Percentiles rank a stretch among this genome's conserved stretches.
Conservation (phyloP, 768 basidiomycete species). For the Panaeolus papilionaceus region DNA sequence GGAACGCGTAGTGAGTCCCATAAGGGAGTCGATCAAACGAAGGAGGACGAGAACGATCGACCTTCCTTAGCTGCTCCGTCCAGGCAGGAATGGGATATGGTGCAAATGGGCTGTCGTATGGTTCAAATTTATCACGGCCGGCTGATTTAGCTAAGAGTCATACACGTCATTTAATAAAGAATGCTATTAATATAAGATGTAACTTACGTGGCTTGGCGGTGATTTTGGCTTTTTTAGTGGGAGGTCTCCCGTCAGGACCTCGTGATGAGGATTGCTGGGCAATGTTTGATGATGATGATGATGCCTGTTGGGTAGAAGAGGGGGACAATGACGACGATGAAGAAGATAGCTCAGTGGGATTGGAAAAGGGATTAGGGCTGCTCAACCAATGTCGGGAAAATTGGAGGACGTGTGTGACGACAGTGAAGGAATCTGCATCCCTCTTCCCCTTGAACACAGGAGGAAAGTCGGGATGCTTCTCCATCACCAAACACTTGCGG, state of each 20-base stretch:
- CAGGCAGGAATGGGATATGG: conserved; percentile 16
- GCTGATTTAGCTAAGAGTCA: not conserved
- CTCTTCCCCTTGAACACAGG: not conserved
- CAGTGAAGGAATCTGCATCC: not conserved
- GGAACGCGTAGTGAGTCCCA: not conserved
- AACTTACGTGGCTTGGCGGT: not conserved
- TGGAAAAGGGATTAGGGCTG: conserved; percentile 8
- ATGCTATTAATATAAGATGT: no score
- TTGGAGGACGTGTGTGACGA: not conserved
- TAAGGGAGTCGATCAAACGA: not conserved
- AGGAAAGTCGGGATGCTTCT: not conserved
- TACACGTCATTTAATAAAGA: no score
- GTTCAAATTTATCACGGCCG: conserved; percentile 11
- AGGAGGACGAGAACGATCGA: not conserved
- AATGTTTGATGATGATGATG: no score
- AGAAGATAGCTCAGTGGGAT: no score
- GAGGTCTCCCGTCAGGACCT: not conserved
- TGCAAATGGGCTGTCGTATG: not conserved
- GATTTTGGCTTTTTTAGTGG: not conserved
- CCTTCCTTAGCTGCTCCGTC: conserved; percentile 3
- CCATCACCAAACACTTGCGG: not conserved
- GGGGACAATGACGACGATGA: no score
- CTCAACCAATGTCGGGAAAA: conserved; percentile 12
- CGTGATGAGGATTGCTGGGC: not conserved
- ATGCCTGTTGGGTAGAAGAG: not conserved